Evolutionary conservation across 495 filamentous ascomycete genomes (phyloP).

Genomic region (Penicillium crystallinum): DNA sequence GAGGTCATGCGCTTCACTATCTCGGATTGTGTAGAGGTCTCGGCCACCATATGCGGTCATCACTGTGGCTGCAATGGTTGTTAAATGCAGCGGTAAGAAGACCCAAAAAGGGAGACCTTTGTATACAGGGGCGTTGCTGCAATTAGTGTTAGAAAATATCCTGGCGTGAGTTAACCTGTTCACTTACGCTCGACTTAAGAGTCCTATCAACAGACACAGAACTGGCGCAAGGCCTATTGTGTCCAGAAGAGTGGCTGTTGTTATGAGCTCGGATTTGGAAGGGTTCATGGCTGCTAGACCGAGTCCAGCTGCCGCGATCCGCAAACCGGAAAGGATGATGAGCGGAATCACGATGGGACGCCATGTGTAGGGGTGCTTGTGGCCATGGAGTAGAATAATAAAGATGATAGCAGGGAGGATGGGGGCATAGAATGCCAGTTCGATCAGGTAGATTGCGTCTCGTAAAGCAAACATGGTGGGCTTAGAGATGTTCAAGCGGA

Average conservation of each 20-base stretch:
- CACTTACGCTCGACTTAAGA: constrained; percentile 2
- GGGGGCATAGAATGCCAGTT: constrained; percentile 6
- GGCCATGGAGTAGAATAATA: neutral
- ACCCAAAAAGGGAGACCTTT: neutral
- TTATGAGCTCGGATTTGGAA: neutral
- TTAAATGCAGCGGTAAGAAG: constrained; percentile 1
- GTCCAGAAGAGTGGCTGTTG: neutral
- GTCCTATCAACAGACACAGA: neutral
- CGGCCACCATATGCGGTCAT: constrained; percentile 4
- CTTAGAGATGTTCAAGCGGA: neutral
- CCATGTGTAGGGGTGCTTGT: constrained; percentile 2
- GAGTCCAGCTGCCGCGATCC: neutral
- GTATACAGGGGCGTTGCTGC: constrained; percentile 1
- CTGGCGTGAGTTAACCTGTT: neutral
- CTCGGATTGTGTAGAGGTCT: constrained; percentile 1
- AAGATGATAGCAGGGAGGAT: constrained; percentile 1
- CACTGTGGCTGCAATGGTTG: neutral
- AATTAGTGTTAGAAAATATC: neutral
- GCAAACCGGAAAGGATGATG: neutral
- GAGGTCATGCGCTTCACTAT: neutral
- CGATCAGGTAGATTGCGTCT: constrained; percentile 4
- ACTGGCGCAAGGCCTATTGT: constrained; percentile 2
- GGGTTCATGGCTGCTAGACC: constrained; percentile 3
- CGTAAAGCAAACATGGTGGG: constrained; percentile 1
- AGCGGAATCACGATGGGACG: constrained; percentile 3